Evolutionary conservation across 139 green algal genomes (phyloP), one percentile per base, ranked within the genome.

Genomic region (Closterium sp.): DNA sequence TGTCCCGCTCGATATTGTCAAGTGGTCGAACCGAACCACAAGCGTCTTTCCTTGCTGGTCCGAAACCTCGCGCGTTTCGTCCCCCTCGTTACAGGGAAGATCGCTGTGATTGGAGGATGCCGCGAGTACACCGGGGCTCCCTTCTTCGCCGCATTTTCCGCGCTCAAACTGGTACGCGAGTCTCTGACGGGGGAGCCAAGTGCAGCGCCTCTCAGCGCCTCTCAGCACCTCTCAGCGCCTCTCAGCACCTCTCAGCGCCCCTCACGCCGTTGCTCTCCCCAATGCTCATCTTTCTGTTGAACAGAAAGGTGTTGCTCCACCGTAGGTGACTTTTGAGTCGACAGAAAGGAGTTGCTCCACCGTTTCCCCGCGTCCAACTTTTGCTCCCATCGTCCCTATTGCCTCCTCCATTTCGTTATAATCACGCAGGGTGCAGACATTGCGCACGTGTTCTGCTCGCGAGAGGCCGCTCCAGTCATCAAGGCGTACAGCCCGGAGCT

Each of bases 401-500:
- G 0, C 55, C 55, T 76, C 55, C 43, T 16, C 19, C 38, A 8
- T 10, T 12, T 66, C 19, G 0, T 76, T 5, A 76, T 28, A 4
- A 28, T 76, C 55, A 76, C 25, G 95, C 94, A 96, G 6, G 98
- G 98, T 0, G 96, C 96, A 9, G 98, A 99, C 92, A 90, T 99
- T 38, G 95, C 96, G 0, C 97, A 99, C 92, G 96, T 99, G 19
- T 99, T 99, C 92, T 98, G 96, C 91, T 96, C 96, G 6, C 55
- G 94, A 25, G 94, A 90, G 4, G 97, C 98, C 2, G 97, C 97
- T 1, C 91, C 95, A 4, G 95, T 97, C 33, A 99, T 99, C 94
- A 99, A 99, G 93, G 84, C 43, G 33, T 99, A 99, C 96, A 97
- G 93, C 87, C 97, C 97, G 2, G 97, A 99, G 91, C 95, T 99